Conservation (phyloP, 768 basidiomycete species). For the Sarcomyxa edulis region DNA sequence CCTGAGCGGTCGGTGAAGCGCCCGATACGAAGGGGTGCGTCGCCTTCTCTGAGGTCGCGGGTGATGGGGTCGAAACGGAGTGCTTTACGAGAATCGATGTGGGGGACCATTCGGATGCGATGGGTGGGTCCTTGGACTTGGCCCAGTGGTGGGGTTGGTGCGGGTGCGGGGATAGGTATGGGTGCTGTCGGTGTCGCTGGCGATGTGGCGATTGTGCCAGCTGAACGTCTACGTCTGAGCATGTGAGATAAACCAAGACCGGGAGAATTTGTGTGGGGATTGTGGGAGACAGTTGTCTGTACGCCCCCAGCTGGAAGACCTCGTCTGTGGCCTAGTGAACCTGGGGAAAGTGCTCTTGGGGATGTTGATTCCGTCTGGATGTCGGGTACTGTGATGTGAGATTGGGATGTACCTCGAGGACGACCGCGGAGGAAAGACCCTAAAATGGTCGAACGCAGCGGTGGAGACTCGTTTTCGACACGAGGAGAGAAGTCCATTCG, state of each 20-base stretch:
- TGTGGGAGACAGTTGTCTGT: constrained; percentile 30
- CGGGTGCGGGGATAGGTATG: constrained; percentile 14
- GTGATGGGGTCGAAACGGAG: constrained; percentile 91
- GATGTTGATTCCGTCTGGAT: constrained; percentile 24
- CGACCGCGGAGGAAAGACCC: constrained; percentile 68
- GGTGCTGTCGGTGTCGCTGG: constrained; percentile 9
- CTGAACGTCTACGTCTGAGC: constrained; percentile 63
- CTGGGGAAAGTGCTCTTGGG: constrained; percentile 17
- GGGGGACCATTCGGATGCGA: constrained; percentile 91
- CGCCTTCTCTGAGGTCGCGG: constrained; percentile 72
- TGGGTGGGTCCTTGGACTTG: constrained; percentile 28
- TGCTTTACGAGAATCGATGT: constrained; percentile 85
- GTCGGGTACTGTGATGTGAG: constrained; percentile 40
- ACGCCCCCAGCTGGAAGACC: constrained; percentile 28
- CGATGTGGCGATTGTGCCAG: constrained; percentile 39
- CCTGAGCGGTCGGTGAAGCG: constrained; percentile 89
- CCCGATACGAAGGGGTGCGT: constrained; percentile 78
- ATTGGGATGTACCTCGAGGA: constrained; percentile 63
- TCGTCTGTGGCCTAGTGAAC: constrained; percentile 26
- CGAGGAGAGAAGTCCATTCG: constrained; percentile 11
- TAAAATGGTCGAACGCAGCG: constrained; percentile 58
- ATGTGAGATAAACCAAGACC: constrained; percentile 54
- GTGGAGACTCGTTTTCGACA: constrained; percentile 35
- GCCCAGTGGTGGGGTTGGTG: constrained; percentile 13
- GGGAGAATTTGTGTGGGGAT: constrained; percentile 16